These are phyloP conservation scores for Emericellopsis atlantica DNA, from an alignment of 2,329 filamentous ascomycete species.

Conservation along the genomic window DNA sequence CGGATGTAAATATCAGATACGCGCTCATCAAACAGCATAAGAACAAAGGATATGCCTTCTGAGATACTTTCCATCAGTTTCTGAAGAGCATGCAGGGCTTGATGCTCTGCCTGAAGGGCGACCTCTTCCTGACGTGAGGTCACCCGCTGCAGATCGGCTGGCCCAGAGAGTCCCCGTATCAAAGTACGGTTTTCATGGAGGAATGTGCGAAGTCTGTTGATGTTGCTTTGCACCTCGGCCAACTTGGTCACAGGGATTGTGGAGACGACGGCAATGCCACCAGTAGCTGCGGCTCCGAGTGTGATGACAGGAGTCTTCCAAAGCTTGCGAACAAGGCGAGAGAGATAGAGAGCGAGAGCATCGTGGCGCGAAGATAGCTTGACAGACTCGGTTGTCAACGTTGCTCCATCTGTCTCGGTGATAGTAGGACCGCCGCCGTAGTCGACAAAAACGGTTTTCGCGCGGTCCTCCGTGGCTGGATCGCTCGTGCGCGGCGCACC, in stretches of 20 bases:
- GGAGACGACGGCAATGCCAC: conserved; percentile 51
- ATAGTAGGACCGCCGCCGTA: conserved; percentile 80
- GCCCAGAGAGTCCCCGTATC: conserved; percentile 88
- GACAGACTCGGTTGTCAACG: conserved; percentile 68
- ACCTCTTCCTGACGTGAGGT: conserved; percentile 82
- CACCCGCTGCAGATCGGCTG: conserved; percentile 68
- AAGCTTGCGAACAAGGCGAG: conserved; percentile 74
- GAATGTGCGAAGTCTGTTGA: conserved; percentile 70
- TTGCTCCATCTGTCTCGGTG: conserved; percentile 62
- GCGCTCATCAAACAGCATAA: conserved; percentile 88
- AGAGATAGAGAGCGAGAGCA: conserved; percentile 77
- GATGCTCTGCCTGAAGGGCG: conserved; percentile 85
- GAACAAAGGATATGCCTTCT: conserved; percentile 91
- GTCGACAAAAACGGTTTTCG: conserved; percentile 80
- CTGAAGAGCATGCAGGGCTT: conserved; percentile 76
- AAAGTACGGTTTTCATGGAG: conserved; percentile 78
- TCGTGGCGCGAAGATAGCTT: conserved; percentile 81
- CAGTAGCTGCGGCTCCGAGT: conserved; percentile 31
- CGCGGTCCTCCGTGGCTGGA: conserved; percentile 73
- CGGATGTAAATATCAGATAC: conserved; percentile 76
- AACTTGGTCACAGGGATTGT: conserved; percentile 58
- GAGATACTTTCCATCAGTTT: conserved; percentile 82
- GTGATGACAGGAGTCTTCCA: conserved; percentile 73
- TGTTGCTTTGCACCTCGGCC: conserved; percentile 62
- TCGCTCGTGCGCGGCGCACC: conserved; percentile 70